These are phyloP conservation scores for Mycena albidolilacea DNA, from an alignment of 768 basidiomycete genomes.

Conservation along the genomic window DNA sequence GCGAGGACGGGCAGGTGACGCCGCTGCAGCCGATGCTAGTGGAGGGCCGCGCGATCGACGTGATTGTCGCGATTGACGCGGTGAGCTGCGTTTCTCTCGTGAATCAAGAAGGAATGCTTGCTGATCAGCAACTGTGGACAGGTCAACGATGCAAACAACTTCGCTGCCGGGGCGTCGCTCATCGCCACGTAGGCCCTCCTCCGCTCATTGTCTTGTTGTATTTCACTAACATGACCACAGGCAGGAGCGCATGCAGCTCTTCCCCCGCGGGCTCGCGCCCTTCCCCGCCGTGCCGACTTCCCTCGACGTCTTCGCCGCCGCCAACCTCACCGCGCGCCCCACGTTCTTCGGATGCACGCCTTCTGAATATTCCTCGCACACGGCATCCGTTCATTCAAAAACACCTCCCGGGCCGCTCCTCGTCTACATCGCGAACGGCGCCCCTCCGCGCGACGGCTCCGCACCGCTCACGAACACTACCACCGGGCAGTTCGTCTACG, in stretches of 20 bases:
- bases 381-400: no score
- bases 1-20: slow-evolving; percentile 59
- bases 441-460: slow-evolving; percentile 55
- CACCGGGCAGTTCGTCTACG: slow-evolving; percentile 57
- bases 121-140: slow-evolving; percentile 6
- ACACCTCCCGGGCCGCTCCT: slow-evolving; percentile 57
- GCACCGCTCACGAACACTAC: slow-evolving; percentile 59
- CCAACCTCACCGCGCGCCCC: slow-evolving; percentile 54
- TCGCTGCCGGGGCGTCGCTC: slow-evolving; percentile 35
- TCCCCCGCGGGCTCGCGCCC: slow-evolving; percentile 45
- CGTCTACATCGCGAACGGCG: slow-evolving; percentile 73
- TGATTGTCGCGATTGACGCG: slow-evolving; percentile 66
- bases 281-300: slow-evolving; percentile 50
- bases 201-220: neutral
- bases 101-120: neutral
- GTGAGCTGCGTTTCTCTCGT: slow-evolving; percentile 44
- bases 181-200: slow-evolving; percentile 34
- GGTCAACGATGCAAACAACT: slow-evolving; percentile 3
- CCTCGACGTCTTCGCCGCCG: slow-evolving; percentile 48
- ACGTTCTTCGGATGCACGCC: slow-evolving; percentile 64
- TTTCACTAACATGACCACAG: neutral
- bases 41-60: slow-evolving; percentile 60
- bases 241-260: slow-evolving; percentile 40
- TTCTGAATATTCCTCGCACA: neutral
- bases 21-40: slow-evolving; percentile 67